Base-by-base conservation (phyloP, 106 monocot species). In the Dendrobium chrysotoxum region DNA sequence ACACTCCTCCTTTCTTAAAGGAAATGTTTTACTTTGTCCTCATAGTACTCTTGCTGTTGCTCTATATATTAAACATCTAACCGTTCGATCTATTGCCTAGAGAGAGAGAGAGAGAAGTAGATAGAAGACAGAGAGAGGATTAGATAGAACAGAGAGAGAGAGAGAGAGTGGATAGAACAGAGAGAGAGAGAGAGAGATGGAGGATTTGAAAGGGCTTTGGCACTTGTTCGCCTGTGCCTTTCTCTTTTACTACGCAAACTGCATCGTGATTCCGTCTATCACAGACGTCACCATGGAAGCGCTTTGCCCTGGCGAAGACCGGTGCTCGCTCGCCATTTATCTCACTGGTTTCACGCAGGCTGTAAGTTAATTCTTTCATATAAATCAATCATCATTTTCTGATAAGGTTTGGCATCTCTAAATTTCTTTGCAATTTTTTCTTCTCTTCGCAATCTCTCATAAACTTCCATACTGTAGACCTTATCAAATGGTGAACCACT, bases 241-340 rank as follows among this genome's bases (percentile, higher is more conserved):
- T 76, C 87, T 99, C 84, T 91, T 86, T 87, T 42, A 88, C 81
- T 90, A 93, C 84, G 84, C 99, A 0, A 77, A 79, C 4, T 93
- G 79, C 88, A 93, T 95, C 81, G 95, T 93, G 44, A 74, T 90
- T 65, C 98, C 95, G 46, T 87, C 88, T 45, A 90, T 99, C 84
- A 93, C 90, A 46, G 99, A 99, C 80, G 84, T 99, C 53, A 88
- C 85, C 72, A 89, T 99, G 86, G 89, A 82, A 25, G 95, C 91
- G 0, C 85, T 99, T 75, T 95, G 99, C 82, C 92, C 95, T 38
- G 93, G 95, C 40, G 71, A 25, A 11, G 93, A 91, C 77, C 71
- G 90, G 42, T 99, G 98, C 91, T 85, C 87, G 13, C 91, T 99
- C 47, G 98, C 91, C 77, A 95, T 99, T 75, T 99, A 95, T 78